Base-by-base conservation (phyloP, 768 basidiomycete species). In the Daedalea quercina region DNA sequence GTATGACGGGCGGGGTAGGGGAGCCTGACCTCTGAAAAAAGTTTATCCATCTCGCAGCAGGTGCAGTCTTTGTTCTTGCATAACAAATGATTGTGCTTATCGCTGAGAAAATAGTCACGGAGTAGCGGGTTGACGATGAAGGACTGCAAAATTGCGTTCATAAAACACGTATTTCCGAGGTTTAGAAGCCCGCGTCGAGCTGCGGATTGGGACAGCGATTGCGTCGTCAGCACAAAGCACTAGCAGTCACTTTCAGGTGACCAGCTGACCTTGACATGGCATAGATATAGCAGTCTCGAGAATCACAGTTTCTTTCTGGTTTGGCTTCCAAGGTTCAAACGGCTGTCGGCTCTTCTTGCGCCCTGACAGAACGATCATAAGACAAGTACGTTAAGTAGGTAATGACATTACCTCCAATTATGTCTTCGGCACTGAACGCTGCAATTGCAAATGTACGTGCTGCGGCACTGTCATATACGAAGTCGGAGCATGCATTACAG, bases 11-110 rank as follows among this genome's bases (percentile, higher is more conserved):
- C 22, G 12, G 3, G 1, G 33, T 4, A 34, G 15, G 17, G 28
- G 15, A 47, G 15, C 8, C 26, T 52, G 55, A 85, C 89, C 71
- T 90, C 89, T 6, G 81, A 68, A 64, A 90, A 89, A 7, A 93
- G 72, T 55, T 79, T 84, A 68, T 97, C 94, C 87, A 97, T 90
- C 67, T 95, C 94, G 64, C 94, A 97, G 56, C 85, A 92, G 44
- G 85, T 88, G 66, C 94, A 96, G 44, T 82, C 81, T 22, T 79
- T 78, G 25, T 69, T 66, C 61, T 82, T 87, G 66, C 92, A 93
- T 44, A 81, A 69, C 55, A 69, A 75, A 60, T 69, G 75, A 63
- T 94, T 92, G 65, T 98, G 95, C 65, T 84, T 88, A 67, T 97
- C 95, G 52, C 86, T 80, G 23, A 97, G 81, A 63, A 93, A 97